Evolutionary conservation across 169 alveolate genomes (phyloP).

Genomic region (Toxoplasma gondii): DNA sequence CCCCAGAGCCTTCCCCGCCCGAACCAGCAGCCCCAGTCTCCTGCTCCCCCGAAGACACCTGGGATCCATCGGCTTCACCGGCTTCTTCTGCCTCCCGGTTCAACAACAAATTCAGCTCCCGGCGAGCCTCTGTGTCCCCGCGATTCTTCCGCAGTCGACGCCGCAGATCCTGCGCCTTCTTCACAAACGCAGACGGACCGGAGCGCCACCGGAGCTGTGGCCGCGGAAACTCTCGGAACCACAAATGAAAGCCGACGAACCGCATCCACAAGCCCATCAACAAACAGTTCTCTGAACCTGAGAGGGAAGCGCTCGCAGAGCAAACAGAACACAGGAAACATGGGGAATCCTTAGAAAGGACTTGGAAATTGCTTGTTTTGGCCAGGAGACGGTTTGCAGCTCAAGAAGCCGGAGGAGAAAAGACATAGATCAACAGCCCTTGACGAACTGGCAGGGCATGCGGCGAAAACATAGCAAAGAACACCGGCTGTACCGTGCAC

Average conservation of each 20-base stretch:
- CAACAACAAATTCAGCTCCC: conserved; percentile 42
- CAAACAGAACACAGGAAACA: not conserved
- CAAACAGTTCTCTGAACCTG: conserved; percentile 67
- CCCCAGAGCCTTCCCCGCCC: not conserved
- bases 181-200: conserved; percentile 53
- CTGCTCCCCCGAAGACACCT: not conserved
- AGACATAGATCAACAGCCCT: too few relatives aligned
- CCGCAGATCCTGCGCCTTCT: conserved; percentile 60
- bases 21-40: not conserved
- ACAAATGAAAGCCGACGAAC: conserved; percentile 68
- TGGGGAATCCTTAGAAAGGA: too few relatives aligned
- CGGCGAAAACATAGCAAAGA: too few relatives aligned
- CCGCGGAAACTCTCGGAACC: conserved; percentile 64
- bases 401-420: too few relatives aligned
- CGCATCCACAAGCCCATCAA: conserved; percentile 72
- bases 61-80: not conserved
- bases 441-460: too few relatives aligned
- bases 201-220: conserved; percentile 64
- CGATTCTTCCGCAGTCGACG: conserved; percentile 64
- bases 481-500: too few relatives aligned
- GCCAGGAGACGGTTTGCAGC: too few relatives aligned
- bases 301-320: not conserved
- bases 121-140: conserved; percentile 58
- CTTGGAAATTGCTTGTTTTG: too few relatives aligned
- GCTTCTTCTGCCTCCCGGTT: not conserved